Evolutionary conservation across 2,329 filamentous ascomycete genomes (phyloP).

Genomic region (Pseudomassariella vexata): DNA sequence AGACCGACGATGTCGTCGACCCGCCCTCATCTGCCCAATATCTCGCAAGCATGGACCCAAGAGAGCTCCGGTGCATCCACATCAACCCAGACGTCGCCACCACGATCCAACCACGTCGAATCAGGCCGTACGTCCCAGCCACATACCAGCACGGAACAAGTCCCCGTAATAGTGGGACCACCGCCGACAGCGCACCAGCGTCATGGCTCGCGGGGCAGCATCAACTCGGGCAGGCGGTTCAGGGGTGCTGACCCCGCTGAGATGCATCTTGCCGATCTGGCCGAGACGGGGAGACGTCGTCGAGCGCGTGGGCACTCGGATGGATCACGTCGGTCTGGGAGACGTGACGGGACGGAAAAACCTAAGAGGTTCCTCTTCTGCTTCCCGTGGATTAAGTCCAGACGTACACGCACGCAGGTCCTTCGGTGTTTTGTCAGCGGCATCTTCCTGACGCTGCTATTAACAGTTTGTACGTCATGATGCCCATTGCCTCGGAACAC

Average conservation of each 20-base stretch:
- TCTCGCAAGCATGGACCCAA: constrained; percentile 31
- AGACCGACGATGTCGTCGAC: constrained; percentile 33
- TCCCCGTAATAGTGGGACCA: constrained; percentile 15
- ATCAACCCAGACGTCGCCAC: no score
- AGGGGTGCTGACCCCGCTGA: constrained; percentile 42
- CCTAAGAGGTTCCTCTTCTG: constrained; percentile 45
- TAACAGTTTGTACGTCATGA: constrained; percentile 65
- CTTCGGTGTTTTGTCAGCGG: constrained; percentile 61
- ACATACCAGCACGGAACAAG: constrained; percentile 8
- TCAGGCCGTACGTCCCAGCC: constrained; percentile 10
- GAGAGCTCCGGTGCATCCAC: constrained; percentile 28
- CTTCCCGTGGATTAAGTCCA: constrained; percentile 50
- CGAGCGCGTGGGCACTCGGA: constrained; percentile 14
- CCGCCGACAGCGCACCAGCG: no score
- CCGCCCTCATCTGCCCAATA: constrained; percentile 33
- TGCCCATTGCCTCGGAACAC: no score
- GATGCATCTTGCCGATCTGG: constrained; percentile 37
- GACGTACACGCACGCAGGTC: constrained; percentile 47
- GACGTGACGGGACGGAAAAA: constrained; percentile 14
- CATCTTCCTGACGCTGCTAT: constrained; percentile 49
- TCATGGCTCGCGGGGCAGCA: no score
- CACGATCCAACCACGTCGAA: no score
- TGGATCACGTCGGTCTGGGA: constrained; percentile 4
- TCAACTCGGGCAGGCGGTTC: constrained; percentile 26
- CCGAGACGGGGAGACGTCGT: constrained; percentile 32